Conservation (phyloP, 2,329 filamentous ascomycete species). For the Chaetomium strumarium region DNA sequence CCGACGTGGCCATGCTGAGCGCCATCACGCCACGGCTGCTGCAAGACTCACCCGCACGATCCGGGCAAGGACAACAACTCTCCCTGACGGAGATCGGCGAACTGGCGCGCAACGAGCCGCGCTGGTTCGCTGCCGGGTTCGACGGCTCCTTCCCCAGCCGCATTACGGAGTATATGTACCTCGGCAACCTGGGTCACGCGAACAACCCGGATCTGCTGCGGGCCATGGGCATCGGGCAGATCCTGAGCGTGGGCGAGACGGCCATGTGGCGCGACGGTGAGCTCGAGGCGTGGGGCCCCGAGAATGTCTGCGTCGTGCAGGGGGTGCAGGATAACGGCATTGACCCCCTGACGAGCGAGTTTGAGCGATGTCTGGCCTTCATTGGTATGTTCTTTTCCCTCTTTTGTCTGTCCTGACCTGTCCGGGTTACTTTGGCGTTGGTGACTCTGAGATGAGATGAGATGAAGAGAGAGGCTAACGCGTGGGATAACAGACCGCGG, state of each 20-base stretch:
- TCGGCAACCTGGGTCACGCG: conserved; percentile 87
- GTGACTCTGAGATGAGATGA: neutral
- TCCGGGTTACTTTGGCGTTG: neutral
- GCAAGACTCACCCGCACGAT: conserved; percentile 54
- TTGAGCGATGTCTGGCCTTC: conserved; percentile 79
- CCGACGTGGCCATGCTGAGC: conserved; percentile 77
- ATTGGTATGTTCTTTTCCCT: conserved; percentile 61
- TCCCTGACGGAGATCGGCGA: conserved; percentile 48
- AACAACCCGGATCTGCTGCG: conserved; percentile 83
- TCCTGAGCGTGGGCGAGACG: conserved; percentile 87
- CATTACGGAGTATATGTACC: conserved; percentile 88
- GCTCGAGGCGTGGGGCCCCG: conserved; percentile 63
- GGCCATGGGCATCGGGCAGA: conserved; percentile 75
- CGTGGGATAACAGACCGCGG: conserved; percentile 58
- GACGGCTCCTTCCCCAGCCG: conserved; percentile 90
- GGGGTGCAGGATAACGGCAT: conserved; percentile 95
- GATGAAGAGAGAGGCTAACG: neutral
- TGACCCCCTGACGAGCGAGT: conserved; percentile 81
- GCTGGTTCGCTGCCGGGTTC: conserved; percentile 72
- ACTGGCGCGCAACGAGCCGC: conserved; percentile 56
- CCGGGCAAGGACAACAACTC: conserved; percentile 33
- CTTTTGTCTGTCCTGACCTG: neutral
- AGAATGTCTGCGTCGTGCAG: conserved; percentile 76
- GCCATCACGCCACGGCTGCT: conserved; percentile 71
- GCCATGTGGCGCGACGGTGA: conserved; percentile 73